A percentile compares a stretch with the other conserved stretches of the same genome.
phyloP scores from a whole-genome alignment of 371 early-diverging fungal species.

The Saksenaea oblongispora region DNA sequence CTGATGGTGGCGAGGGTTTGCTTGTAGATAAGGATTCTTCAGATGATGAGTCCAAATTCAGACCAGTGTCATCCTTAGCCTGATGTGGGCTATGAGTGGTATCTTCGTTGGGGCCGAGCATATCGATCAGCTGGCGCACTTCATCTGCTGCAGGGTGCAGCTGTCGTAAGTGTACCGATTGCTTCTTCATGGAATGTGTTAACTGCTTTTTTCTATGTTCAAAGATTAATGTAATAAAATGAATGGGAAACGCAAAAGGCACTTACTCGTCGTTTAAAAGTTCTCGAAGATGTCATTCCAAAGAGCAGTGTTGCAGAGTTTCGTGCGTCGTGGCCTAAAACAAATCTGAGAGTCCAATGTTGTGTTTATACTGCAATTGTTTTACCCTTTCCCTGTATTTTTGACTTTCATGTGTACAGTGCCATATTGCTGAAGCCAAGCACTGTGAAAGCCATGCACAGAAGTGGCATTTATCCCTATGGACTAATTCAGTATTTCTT shows the following conservation, averaged over 20 bases:
- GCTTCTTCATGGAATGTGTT: constrained; percentile 11
- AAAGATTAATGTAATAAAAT: background rate
- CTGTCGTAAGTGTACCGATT: background rate
- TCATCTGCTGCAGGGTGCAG: background rate
- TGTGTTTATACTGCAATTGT: background rate
- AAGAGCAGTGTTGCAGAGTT: constrained; percentile 4
- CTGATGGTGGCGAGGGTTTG: constrained; percentile 10
- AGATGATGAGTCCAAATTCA: constrained; percentile 11
- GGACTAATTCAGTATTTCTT: constrained; percentile 8
- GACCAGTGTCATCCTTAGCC: constrained; percentile 10
- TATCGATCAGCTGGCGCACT: constrained; percentile 6
- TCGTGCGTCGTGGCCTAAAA: constrained; percentile 1
- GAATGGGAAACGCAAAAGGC: constrained; percentile 4
- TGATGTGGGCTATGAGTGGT: constrained; percentile 14
- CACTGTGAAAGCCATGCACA: constrained; percentile 10
- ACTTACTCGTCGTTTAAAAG: constrained; percentile 13
- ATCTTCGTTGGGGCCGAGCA: background rate
- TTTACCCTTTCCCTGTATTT: constrained; percentile 8
- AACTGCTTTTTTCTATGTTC: background rate
- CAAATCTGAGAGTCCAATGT: constrained; percentile 7
- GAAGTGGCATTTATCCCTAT: constrained; percentile 8
- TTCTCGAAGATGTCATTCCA: constrained; percentile 13
- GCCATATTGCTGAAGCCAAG: constrained; percentile 7
- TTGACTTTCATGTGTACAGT: constrained; percentile 7
- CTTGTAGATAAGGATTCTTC: constrained; percentile 10